A percentile compares a stretch with the other conserved stretches of the same genome.
These are phyloP conservation scores for Endothia cerciana DNA, from an alignment of 2,329 filamentous ascomycete species.

Conservation along the genomic window DNA sequence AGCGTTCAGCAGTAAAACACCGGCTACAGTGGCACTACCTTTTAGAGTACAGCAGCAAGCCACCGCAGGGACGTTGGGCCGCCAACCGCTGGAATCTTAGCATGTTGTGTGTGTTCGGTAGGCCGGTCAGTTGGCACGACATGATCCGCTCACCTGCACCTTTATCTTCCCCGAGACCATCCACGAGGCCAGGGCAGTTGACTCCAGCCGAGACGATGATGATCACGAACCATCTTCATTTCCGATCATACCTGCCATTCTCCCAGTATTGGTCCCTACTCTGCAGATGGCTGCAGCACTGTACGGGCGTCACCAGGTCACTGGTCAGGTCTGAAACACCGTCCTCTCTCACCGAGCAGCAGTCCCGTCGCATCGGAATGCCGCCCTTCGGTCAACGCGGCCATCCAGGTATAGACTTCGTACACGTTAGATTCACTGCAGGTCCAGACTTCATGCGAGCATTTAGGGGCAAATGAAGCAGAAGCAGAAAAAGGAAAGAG, in stretches of 20 bases:
- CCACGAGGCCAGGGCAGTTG: not conserved
- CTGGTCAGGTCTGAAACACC: not conserved
- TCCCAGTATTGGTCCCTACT: no score
- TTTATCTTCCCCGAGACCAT: not conserved
- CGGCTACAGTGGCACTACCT: not conserved
- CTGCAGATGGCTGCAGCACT: no score
- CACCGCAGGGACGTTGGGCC: not conserved
- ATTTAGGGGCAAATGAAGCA: not conserved
- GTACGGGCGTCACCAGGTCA: not conserved
- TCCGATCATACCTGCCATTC: not conserved
- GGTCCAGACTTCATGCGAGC: not conserved
- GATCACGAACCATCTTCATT: not conserved
- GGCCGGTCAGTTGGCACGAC: not conserved
- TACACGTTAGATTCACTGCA: not conserved
- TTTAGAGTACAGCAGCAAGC: not conserved
- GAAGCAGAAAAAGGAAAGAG: not conserved
- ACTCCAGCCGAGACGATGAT: not conserved
- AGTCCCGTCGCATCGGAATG: not conserved
- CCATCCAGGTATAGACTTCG: not conserved
- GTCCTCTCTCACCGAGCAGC: not conserved
- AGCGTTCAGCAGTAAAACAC: not conserved
- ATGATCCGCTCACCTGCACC: conserved; percentile 5
- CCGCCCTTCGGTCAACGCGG: not conserved
- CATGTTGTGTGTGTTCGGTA: not conserved
- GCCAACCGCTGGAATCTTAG: conserved; percentile 4